Evolutionary conservation across 306 rosid species (phyloP).

Genomic region (Vigna angularis): DNA sequence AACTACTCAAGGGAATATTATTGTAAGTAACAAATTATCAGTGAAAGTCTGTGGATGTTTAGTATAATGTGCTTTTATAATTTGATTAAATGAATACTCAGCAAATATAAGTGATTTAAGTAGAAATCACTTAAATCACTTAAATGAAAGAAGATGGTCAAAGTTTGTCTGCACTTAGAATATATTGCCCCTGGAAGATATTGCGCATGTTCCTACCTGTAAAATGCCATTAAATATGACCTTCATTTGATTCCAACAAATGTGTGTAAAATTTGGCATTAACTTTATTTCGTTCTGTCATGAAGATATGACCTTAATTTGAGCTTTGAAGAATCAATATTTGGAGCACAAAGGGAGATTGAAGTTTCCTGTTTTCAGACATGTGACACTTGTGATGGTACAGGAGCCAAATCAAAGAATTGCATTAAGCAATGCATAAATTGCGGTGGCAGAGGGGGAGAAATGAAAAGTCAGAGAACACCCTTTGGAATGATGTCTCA

Average conservation of each 20-base stretch:
- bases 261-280: slow-evolving; percentile 3
- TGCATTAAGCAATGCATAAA: slow-evolving; percentile 68
- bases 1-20: background rate
- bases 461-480: slow-evolving; percentile 75
- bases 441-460: slow-evolving; percentile 95
- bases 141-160: slow-evolving; percentile 21
- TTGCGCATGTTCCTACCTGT: slow-evolving; percentile 3
- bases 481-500: slow-evolving; percentile 94
- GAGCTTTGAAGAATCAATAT: slow-evolving; percentile 91
- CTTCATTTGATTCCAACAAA: background rate
- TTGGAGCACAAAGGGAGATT: slow-evolving; percentile 76
- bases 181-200: slow-evolving; percentile 1
- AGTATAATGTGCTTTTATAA: background rate
- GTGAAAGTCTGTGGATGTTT: slow-evolving; percentile 1
- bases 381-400: slow-evolving; percentile 79
- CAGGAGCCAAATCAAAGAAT: slow-evolving; percentile 79
- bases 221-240: slow-evolving; percentile 7
- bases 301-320: slow-evolving; percentile 80
- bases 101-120: background rate
- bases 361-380: slow-evolving; percentile 73
- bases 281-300: slow-evolving; percentile 28
- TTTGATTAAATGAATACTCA: slow-evolving; percentile 22
- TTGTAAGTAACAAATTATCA: background rate
- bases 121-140: background rate
- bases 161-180: background rate